These are phyloP conservation scores for Aurinia saxatilis DNA, from an alignment of 345 rosid species.

Conservation along the genomic window DNA sequence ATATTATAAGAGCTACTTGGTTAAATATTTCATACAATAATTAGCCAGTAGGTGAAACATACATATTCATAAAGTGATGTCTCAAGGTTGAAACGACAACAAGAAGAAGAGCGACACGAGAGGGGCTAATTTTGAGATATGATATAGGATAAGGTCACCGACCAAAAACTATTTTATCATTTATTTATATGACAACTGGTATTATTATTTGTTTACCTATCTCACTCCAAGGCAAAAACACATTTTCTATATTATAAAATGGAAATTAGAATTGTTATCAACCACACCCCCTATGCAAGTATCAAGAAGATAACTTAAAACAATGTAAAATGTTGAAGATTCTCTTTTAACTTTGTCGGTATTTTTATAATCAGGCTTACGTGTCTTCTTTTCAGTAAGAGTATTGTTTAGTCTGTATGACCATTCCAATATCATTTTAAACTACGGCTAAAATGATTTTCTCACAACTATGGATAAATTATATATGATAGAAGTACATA, in stretches of 20 bases:
- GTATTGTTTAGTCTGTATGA: neutral
- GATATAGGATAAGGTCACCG: conserved; percentile 25
- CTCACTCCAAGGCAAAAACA: neutral
- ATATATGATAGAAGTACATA: neutral
- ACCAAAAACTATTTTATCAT: conserved; percentile 4
- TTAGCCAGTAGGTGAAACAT: conserved; percentile 6
- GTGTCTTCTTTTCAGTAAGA: neutral
- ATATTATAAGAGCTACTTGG: neutral
- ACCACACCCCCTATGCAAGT: neutral
- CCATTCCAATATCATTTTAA: neutral
- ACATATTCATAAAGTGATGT: conserved; percentile 2
- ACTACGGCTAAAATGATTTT: neutral
- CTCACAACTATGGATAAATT: neutral
- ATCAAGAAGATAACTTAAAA: conserved; percentile 16
- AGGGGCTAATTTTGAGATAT: conserved; percentile 17
- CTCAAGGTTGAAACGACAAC: conserved; percentile 10
- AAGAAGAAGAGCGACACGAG: conserved; percentile 19
- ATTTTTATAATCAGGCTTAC: neutral
- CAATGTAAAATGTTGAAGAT: neutral
- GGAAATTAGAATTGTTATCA: neutral
- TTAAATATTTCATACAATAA: neutral
- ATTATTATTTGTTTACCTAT: neutral
- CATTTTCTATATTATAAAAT: neutral
- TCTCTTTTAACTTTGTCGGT: neutral
- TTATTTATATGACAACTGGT: neutral